Evolutionary conservation across 768 basidiomycete species (phyloP).

Genomic region (Tricholomella constricta): DNA sequence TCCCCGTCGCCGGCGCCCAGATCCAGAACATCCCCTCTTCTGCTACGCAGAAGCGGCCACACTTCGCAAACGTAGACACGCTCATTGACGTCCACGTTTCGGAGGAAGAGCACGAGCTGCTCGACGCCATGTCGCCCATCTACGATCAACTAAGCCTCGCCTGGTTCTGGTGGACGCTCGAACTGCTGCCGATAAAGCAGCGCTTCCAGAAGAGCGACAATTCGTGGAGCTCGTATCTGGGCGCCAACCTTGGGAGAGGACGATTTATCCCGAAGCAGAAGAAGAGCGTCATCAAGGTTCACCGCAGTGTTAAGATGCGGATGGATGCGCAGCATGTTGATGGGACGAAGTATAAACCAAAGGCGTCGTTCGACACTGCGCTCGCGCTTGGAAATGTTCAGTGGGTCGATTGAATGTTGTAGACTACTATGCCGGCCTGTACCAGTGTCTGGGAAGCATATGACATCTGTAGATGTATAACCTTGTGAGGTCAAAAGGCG

Average conservation of each 20-base stretch:
- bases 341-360: conserved; percentile 32
- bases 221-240: conserved; percentile 35
- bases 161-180: conserved; percentile 68
- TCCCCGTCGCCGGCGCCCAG: conserved; percentile 15
- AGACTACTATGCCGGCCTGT: no score
- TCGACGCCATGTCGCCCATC: conserved; percentile 54
- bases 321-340: conserved; percentile 49
- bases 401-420: conserved; percentile 20
- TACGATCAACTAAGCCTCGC: conserved; percentile 59
- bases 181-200: conserved; percentile 48
- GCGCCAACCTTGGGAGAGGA: conserved; percentile 38
- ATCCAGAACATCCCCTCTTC: conserved; percentile 25
- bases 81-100: conserved; percentile 21
- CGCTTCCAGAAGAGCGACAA: conserved; percentile 40
- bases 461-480: no score
- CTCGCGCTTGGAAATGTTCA: conserved; percentile 6
- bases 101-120: conserved; percentile 66
- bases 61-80: conserved; percentile 12
- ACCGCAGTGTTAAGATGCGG: conserved; percentile 53
- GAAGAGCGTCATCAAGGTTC: conserved; percentile 45
- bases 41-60: background rate
- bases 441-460: no score
- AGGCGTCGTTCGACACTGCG: conserved; percentile 19
- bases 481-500: no score
- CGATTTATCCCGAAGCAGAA: conserved; percentile 44